Percentiles rank a stretch among this genome's conserved stretches.
phyloP scores from a whole-genome alignment of 2,329 filamentous ascomycete species.

The Aureobasidium subglaciale region DNA sequence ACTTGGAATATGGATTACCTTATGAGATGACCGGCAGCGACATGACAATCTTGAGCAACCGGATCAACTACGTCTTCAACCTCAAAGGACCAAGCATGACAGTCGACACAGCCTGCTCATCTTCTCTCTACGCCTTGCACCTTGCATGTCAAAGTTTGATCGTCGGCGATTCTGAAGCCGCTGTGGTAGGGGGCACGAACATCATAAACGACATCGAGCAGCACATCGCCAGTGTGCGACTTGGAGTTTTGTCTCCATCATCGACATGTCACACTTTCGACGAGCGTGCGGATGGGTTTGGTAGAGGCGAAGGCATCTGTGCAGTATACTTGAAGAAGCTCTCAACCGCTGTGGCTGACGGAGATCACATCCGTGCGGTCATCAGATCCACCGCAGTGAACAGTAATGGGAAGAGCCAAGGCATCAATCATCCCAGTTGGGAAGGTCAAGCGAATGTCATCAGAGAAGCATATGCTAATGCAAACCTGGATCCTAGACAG shows the following conservation, averaged over 20 bases:
- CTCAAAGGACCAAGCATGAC: conserved; percentile 36
- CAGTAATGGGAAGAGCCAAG: conserved; percentile 33
- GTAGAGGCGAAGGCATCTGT: conserved; percentile 48
- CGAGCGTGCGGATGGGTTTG: conserved; percentile 42
- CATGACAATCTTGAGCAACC: conserved; percentile 33
- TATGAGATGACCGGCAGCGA: conserved; percentile 26
- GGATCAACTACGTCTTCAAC: conserved; percentile 32
- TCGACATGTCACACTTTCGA: conserved; percentile 33
- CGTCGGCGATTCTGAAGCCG: background rate
- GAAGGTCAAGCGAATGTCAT: conserved; percentile 33
- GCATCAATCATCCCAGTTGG: conserved; percentile 34
- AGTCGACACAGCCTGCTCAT: conserved; percentile 42
- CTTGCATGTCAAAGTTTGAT: background rate
- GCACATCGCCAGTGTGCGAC: background rate
- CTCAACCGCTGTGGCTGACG: conserved; percentile 38
- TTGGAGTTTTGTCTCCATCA: conserved; percentile 25
- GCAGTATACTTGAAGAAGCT: conserved; percentile 43
- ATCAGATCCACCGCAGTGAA: conserved; percentile 31
- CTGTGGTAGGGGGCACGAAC: background rate
- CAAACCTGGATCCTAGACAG: conserved; percentile 23
- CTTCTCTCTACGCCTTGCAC: background rate
- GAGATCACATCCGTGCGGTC: conserved; percentile 38
- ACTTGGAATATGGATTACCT: conserved; percentile 18
- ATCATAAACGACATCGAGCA: background rate
- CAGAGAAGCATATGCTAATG: conserved; percentile 30